Conservation (phyloP, 73 alveolate genomes). For the Durusdinium trenchii region DNA sequence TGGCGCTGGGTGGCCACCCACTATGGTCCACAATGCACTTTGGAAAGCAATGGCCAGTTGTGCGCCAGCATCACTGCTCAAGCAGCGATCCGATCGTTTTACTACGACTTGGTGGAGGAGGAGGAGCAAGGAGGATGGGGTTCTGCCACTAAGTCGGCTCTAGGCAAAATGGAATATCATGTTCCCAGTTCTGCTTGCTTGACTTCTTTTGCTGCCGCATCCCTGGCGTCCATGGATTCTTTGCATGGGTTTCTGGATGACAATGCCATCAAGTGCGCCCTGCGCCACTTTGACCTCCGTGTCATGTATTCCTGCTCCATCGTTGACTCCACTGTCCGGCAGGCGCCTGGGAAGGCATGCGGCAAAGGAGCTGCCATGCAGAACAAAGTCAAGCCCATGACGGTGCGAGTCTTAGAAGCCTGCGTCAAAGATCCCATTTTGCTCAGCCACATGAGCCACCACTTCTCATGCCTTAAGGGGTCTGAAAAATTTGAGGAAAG, state of each 20-base stretch:
- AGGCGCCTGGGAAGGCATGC: neutral
- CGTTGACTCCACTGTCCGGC: neutral
- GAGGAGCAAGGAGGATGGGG: constrained; percentile 35
- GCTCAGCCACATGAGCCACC: neutral
- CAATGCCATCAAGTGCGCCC: constrained; percentile 8
- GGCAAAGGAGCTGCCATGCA: neutral
- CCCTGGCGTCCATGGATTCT: neutral
- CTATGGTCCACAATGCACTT: neutral
- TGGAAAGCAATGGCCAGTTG: neutral
- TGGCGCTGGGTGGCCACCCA: neutral
- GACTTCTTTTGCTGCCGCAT: neutral
- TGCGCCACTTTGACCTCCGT: constrained; percentile 22
- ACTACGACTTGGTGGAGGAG: neutral
- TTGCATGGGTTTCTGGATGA: neutral
- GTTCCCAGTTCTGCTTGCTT: constrained; percentile 12
- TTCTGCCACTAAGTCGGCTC: constrained; percentile 6
- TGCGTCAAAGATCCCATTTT: neutral
- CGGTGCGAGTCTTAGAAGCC: constrained; percentile 1
- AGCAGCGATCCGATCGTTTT: neutral
- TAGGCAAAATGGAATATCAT: constrained; percentile 37
- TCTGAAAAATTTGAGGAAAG: neutral
- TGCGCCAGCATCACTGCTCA: neutral
- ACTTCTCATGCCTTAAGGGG: neutral
- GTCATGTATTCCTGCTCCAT: constrained; percentile 17
- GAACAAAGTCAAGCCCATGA: neutral